These are phyloP conservation scores for Fusarium globosum DNA, from an alignment of 2,329 filamentous ascomycete genomes.

Conservation along the genomic window DNA sequence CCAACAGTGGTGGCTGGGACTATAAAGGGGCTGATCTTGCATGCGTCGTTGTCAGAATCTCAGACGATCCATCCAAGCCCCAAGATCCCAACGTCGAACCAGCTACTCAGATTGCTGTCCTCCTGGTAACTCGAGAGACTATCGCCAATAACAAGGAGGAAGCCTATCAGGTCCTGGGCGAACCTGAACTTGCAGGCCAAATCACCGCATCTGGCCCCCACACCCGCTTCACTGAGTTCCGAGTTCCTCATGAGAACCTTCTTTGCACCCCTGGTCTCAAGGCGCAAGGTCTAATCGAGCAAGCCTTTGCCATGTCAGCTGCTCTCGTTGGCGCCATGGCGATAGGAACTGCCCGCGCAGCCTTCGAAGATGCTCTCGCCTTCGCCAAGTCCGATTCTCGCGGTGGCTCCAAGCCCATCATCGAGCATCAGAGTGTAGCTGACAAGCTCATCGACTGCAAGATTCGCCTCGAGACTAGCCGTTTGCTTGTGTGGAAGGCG, in stretches of 20 bases:
- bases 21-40: constrained; percentile 6
- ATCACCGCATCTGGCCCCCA: background rate
- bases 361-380: background rate
- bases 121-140: background rate
- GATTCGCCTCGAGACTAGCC: background rate
- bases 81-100: background rate
- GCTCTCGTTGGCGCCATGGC: constrained; percentile 11
- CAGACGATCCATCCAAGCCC: constrained; percentile 1
- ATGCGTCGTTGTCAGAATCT: constrained; percentile 1
- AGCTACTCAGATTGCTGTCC: background rate
- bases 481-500: background rate
- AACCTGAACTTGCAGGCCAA: constrained; percentile 11
- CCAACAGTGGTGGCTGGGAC: constrained; percentile 10
- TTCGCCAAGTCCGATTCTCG: constrained; percentile 1
- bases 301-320: constrained; percentile 1
- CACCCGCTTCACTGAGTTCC: constrained; percentile 10
- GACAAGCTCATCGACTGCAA: constrained; percentile 17
- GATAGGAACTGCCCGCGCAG: background rate
- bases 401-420: constrained; percentile 2
- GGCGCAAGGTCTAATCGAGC: background rate
- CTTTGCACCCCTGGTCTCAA: background rate
- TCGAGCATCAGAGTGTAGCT: constrained; percentile 11
- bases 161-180: background rate
- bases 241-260: background rate
- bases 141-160: background rate